Percentiles rank a stretch among this genome's conserved stretches.
These are phyloP conservation scores for Collybia mongolica DNA, from an alignment of 768 basidiomycete genomes.

Conservation along the genomic window DNA sequence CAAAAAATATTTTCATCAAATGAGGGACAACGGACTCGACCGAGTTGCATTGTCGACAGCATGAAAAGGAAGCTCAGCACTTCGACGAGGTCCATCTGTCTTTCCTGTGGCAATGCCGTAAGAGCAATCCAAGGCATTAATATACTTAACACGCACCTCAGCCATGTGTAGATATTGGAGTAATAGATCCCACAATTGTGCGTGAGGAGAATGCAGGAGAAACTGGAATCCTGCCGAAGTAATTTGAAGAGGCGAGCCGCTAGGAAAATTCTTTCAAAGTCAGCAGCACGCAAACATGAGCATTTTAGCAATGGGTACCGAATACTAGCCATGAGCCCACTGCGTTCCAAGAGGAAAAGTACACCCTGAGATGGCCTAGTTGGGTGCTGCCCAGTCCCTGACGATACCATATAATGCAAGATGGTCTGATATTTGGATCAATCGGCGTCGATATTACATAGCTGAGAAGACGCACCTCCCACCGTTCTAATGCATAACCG, in stretches of 20 bases:
- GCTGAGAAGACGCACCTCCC: constrained; percentile 64
- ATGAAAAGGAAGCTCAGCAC: constrained; percentile 95
- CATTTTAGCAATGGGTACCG: constrained; percentile 44
- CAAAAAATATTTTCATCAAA: constrained; percentile 6
- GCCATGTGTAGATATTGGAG: constrained; percentile 87
- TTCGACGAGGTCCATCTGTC: constrained; percentile 90
- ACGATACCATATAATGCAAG: constrained; percentile 97
- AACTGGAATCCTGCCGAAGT: constrained; percentile 97
- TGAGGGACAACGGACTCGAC: constrained; percentile 54
- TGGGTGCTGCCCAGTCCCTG: constrained; percentile 73
- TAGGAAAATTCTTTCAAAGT: constrained; percentile 23
- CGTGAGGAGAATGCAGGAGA: constrained; percentile 89
- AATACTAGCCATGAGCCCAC: constrained; percentile 79
- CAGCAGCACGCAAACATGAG: constrained; percentile 1
- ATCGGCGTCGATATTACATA: not conserved
- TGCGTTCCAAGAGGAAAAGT: constrained; percentile 76
- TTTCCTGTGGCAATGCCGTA: constrained; percentile 49
- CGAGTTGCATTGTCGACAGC: constrained; percentile 95
- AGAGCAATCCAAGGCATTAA: constrained; percentile 8
- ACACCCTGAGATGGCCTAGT: constrained; percentile 82
- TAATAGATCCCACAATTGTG: constrained; percentile 92
- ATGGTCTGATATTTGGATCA: constrained; percentile 63
- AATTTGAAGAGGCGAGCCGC: constrained; percentile 68
- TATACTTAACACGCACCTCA: constrained; percentile 51
- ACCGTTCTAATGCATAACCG: constrained; percentile 79